Evolutionary conservation across 352 stramenopile genomes (phyloP), one percentile per base, ranked within the genome.

Genomic region (Pythium volutum): DNA sequence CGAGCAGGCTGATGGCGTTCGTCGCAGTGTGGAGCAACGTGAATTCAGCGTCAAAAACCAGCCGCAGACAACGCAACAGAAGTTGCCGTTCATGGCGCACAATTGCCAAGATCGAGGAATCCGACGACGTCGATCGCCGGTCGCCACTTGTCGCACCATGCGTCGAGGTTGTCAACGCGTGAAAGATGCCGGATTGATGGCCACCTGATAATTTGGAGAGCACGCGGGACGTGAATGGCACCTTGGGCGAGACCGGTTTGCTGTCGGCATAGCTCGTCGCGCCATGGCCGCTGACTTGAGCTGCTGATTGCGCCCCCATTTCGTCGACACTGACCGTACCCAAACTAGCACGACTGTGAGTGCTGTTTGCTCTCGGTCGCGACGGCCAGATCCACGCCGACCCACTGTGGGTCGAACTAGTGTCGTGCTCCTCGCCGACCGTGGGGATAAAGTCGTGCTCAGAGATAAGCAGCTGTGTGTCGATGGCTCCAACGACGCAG

Each of bases 221-320:
- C 23, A 93, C 74, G 18, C 84, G 76, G n/a, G 81, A 88, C 2
- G 81, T 89, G 56, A 93, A 91, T 7, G 75, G 62, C 33, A 75
- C 51, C 20, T 76, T 70, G 7, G 74, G 68, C 0, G 67, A 75
- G 12, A 69, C 42, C 14, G 54, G 47, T 31, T 72, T 72, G 29
- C 42, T 18, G 10, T 64, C 65, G 26, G 42, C 34, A 20, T 54
- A 63, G 9, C 16, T 58, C 0, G 55, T 36, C n/a, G 25, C 33
- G 2, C 53, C 36, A 29, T 26, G 11, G 2, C 51, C 59, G 39
- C 51, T 61, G 8, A 49, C n/a, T 43, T 71, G 64, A 20, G 58
- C 46, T 29, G 52, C 14, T 18, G 58, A 1, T 43, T 71, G 64
- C 20, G 34, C 41, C 5, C 22, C 22, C 0, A 10, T 1, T 2